Conservation (phyloP, 345 rosid genomes). For the Camelina sativa region DNA sequence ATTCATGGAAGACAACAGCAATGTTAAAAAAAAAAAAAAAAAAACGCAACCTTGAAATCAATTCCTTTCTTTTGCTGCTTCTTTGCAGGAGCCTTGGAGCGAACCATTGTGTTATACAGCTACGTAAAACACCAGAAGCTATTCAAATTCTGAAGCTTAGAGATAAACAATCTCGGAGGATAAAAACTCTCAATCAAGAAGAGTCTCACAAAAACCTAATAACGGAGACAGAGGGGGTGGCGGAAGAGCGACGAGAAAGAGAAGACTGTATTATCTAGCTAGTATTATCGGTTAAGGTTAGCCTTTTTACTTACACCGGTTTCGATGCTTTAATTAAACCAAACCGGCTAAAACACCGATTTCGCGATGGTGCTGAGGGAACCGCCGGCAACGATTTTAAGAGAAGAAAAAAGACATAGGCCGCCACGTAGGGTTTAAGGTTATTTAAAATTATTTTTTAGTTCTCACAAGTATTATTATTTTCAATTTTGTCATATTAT, state of each 20-base stretch:
- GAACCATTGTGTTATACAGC: slow-evolving; percentile 50
- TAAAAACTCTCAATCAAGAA: neutral
- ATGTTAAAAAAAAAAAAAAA: neutral
- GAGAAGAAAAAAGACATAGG: neutral
- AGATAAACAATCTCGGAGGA: neutral
- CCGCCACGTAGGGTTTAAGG: too few species aligned
- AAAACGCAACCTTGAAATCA: slow-evolving; percentile 67
- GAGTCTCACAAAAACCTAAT: slow-evolving; percentile 23
- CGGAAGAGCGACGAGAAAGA: slow-evolving; percentile 17
- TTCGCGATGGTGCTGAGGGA: neutral
- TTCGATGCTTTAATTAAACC: neutral
- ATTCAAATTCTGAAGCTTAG: neutral
- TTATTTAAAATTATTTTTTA: neutral
- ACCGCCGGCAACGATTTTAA: neutral
- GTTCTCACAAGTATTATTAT: neutral
- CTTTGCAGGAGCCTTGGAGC: slow-evolving; percentile 67
- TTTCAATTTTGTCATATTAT: too few species aligned
- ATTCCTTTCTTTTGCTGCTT: slow-evolving; percentile 82
- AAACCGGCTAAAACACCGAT: neutral
- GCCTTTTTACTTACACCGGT: slow-evolving; percentile 14
- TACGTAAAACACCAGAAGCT: neutral
- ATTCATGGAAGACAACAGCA: neutral
- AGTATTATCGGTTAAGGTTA: neutral
- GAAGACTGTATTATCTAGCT: neutral
- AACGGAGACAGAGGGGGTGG: slow-evolving; percentile 32